Evolutionary conservation across 768 basidiomycete genomes (phyloP).

Genomic region (Suillus plorans): DNA sequence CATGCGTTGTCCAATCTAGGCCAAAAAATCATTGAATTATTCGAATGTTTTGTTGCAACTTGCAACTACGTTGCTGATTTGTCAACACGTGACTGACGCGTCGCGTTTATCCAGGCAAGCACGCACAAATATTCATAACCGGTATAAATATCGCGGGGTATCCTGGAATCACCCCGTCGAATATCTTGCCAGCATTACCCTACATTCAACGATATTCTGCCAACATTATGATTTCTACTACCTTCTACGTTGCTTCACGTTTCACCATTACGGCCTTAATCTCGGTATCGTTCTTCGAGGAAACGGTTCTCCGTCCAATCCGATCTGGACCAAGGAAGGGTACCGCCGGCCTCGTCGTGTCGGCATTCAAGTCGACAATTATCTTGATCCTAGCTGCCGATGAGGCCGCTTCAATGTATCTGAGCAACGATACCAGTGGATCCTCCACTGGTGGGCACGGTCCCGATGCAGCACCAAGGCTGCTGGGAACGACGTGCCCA

Average conservation of each 20-base stretch:
- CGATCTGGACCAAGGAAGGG: not conserved
- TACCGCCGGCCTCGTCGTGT: not conserved
- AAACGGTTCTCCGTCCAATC: not conserved
- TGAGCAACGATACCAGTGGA: not conserved
- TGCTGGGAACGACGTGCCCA: not conserved
- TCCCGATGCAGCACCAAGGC: not conserved
- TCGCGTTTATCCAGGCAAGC: not conserved
- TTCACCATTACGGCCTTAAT: not conserved
- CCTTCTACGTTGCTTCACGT: not conserved
- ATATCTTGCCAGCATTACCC: not conserved
- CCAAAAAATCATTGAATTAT: no score
- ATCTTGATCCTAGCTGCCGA: not conserved
- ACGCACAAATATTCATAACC: not conserved
- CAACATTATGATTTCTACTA: not conserved
- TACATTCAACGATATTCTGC: not conserved
- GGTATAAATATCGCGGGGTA: not conserved
- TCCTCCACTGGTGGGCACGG: not conserved
- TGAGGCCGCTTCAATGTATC: not conserved
- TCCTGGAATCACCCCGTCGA: not conserved
- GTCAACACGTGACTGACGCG: not conserved
- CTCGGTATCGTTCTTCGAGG: not conserved
- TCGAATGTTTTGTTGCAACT: no score
- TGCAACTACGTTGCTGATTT: not conserved
- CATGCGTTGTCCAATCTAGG: no score
- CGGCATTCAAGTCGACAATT: not conserved